phyloP scores from a whole-genome alignment of 2,329 filamentous ascomycete species.

The Fusarium sterilihyphosum region DNA sequence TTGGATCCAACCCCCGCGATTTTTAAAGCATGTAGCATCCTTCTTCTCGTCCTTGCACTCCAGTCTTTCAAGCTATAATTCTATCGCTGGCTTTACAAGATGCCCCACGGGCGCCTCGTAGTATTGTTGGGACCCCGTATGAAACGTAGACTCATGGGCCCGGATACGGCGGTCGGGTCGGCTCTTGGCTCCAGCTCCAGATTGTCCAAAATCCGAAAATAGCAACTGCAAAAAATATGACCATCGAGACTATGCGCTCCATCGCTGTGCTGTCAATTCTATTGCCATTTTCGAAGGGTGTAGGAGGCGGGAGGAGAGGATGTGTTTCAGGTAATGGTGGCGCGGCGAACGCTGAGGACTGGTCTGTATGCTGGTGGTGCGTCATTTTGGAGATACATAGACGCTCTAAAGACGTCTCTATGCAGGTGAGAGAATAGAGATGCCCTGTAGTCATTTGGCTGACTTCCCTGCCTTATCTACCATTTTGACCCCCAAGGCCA shows the following conservation, averaged over 20 bases:
- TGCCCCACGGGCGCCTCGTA: fast-evolving
- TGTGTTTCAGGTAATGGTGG: neutral
- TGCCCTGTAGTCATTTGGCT: neutral
- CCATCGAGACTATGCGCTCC: neutral
- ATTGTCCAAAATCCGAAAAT: neutral
- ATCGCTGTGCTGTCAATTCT: too few species aligned
- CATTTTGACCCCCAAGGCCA: neutral
- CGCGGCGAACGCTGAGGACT: neutral
- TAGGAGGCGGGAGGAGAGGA: neutral
- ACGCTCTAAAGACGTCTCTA: neutral
- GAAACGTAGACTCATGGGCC: neutral
- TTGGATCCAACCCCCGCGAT: fast-evolving
- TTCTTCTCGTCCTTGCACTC: neutral
- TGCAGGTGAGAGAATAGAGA: too few species aligned
- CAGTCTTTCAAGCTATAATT: too few species aligned
- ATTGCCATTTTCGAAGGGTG: neutral
- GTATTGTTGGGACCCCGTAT: neutral
- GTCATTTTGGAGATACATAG: neutral
- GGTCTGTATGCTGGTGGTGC: neutral
- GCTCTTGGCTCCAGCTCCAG: neutral
- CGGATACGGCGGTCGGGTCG: neutral
- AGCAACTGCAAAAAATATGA: neutral
- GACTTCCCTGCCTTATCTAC: neutral
- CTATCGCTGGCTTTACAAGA: neutral
- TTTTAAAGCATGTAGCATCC: neutral